phyloP scores from a whole-genome alignment of 345 rosid species.

The Arabidopsis thaliana region TAIR10.1 NC_003070.9:28154001-28154500 shows the following conservation, averaged over 20 bases:
- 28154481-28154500: conserved; percentile 84
- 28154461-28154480: conserved; percentile 98
- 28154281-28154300: conserved; percentile 98
- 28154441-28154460: conserved; percentile 97
- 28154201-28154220: conserved; percentile 25
- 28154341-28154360: conserved; percentile 19
- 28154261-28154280: conserved; percentile 88
- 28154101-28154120: conserved; percentile 92
- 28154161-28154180: conserved; percentile 22
- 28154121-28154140: conserved; percentile 93
- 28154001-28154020: conserved; percentile 42
- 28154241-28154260: conserved; percentile 91
- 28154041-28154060: conserved; percentile 14
- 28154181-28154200: conserved; percentile 25
- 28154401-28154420: conserved; percentile 72
- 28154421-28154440: conserved; percentile 98
- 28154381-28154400: conserved; percentile 3
- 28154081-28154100: conserved; percentile 84
- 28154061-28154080: conserved; percentile 27
- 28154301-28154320: conserved; percentile 99
- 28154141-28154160: conserved; percentile 21
- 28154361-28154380: conserved; percentile 8
- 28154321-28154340: conserved; percentile 62
- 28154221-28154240: conserved; percentile 96
- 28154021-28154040: conserved; percentile 12